These are phyloP conservation scores for Cornus kousa DNA, from an alignment of 148 eudicot species.

Conservation along the genomic window DNA sequence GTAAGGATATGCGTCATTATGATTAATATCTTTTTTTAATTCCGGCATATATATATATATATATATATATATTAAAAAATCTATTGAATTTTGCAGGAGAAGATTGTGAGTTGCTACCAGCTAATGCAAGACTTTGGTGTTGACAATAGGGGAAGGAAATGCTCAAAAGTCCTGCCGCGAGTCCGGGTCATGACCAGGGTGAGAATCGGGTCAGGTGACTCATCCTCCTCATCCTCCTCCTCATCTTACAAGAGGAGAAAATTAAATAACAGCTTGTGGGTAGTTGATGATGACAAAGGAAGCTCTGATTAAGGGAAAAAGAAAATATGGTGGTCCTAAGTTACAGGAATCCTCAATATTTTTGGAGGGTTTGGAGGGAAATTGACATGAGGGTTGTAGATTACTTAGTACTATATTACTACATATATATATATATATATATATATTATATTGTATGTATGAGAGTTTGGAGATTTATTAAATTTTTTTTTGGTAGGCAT, in stretches of 20 bases:
- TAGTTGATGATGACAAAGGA: slow-evolving; percentile 55
- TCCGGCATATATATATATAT: too few relatives aligned
- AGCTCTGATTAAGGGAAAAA: slow-evolving; percentile 41
- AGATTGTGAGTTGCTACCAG: slow-evolving; percentile 54
- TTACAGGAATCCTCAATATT: slow-evolving; percentile 42
- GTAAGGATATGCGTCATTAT: slow-evolving; percentile 36
- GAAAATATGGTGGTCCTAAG: slow-evolving; percentile 32
- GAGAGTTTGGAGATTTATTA: slow-evolving; percentile 23
- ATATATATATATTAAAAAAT: too few relatives aligned
- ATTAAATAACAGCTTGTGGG: slow-evolving; percentile 55
- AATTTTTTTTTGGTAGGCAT: slow-evolving; percentile 27
- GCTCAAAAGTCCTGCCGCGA: slow-evolving; percentile 55
- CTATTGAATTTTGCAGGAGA: slow-evolving; percentile 50
- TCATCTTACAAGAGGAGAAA: slow-evolving; percentile 68
- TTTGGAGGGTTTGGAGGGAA: slow-evolving; percentile 35
- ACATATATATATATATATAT: slow-evolving; percentile 18
- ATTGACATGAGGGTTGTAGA: slow-evolving; percentile 22
- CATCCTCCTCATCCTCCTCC: slow-evolving; percentile 57
- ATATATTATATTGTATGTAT: slow-evolving; percentile 14
- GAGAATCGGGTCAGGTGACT: slow-evolving; percentile 37
- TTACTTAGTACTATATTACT: too few relatives aligned
- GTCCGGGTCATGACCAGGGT: slow-evolving; percentile 57
- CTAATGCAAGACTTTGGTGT: slow-evolving; percentile 43
- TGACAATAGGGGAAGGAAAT: slow-evolving; percentile 37
- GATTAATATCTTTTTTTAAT: neutral